These are phyloP conservation scores for Saprolegnia parasitica DNA, from an alignment of 352 stramenopile genomes.

Conservation along the genomic window DNA sequence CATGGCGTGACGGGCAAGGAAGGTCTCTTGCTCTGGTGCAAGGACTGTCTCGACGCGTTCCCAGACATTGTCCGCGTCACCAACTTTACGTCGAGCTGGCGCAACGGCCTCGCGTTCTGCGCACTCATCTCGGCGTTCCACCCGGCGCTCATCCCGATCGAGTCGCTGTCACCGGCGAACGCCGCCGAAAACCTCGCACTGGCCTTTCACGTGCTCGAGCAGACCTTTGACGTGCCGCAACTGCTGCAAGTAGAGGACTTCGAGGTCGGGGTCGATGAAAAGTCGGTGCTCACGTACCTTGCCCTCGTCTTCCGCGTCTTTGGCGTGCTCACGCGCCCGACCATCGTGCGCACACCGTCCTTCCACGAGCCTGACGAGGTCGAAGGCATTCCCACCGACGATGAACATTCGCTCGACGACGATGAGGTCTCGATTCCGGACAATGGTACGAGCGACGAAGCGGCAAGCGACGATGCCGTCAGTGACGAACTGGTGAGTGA, in stretches of 20 bases:
- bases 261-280: slow-evolving; percentile 79
- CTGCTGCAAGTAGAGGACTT: slow-evolving; percentile 84
- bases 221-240: slow-evolving; percentile 82
- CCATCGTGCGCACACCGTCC: not conserved
- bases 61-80: slow-evolving; percentile 62
- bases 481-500: too few species aligned
- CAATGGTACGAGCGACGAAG: not conserved
- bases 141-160: slow-evolving; percentile 79
- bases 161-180: slow-evolving; percentile 30
- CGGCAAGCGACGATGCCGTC: not conserved
- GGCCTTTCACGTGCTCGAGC: slow-evolving; percentile 76
- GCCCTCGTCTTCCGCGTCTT: slow-evolving; percentile 63
- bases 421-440: not conserved
- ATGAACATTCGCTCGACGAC: not conserved
- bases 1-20: slow-evolving; percentile 87
- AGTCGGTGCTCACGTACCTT: slow-evolving; percentile 90
- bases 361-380: not conserved
- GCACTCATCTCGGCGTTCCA: slow-evolving; percentile 87
- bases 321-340: slow-evolving; percentile 2
- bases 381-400: not conserved
- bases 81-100: slow-evolving; percentile 87
- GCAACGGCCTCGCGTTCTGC: slow-evolving; percentile 84
- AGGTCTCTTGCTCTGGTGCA: slow-evolving; percentile 85
- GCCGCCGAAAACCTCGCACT: slow-evolving; percentile 35
- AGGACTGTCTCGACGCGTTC: slow-evolving; percentile 81